phyloP scores from a whole-genome alignment of 225 moss, liverwort and hornwort genomes.

The Marchantia polymorpha region DNA sequence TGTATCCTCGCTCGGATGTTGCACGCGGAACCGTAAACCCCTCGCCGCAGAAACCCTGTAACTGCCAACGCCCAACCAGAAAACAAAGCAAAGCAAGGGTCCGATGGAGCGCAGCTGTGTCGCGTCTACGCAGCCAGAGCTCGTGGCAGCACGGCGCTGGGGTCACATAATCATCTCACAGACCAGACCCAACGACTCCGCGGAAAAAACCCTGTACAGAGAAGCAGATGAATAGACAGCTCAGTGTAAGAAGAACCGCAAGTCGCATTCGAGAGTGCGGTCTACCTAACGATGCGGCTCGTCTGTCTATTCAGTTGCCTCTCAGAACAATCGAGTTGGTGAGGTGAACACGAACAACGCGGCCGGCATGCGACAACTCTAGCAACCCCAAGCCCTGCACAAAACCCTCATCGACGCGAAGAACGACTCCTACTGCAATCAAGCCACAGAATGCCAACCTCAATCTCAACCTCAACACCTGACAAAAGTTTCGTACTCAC shows the following conservation, averaged over 20 bases:
- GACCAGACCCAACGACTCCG: not conserved
- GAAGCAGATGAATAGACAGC: not conserved
- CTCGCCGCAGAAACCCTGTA: not conserved
- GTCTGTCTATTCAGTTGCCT: not conserved
- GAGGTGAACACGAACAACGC: not conserved
- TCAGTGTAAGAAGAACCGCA: not conserved
- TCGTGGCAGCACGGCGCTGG: not conserved
- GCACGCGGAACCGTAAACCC: not conserved
- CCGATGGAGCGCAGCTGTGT: not conserved
- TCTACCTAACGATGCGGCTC: not conserved
- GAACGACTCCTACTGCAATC: not conserved
- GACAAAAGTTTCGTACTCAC: not conserved
- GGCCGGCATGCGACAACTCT: not conserved
- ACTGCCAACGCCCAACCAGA: conserved; percentile 1
- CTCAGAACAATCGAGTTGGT: not conserved
- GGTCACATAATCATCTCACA: conserved; percentile 1
- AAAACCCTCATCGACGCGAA: not conserved
- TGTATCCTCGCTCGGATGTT: not conserved
- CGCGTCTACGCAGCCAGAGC: not conserved
- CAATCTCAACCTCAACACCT: not conserved
- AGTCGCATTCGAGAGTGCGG: not conserved
- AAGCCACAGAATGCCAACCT: not conserved
- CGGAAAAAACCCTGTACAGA: not conserved
- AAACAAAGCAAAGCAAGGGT: no score
- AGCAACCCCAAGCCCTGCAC: not conserved